Evolutionary conservation across 495 filamentous ascomycete genomes (phyloP), one percentile per base, ranked within the genome.

Genomic region (Penicillium antarcticum): DNA sequence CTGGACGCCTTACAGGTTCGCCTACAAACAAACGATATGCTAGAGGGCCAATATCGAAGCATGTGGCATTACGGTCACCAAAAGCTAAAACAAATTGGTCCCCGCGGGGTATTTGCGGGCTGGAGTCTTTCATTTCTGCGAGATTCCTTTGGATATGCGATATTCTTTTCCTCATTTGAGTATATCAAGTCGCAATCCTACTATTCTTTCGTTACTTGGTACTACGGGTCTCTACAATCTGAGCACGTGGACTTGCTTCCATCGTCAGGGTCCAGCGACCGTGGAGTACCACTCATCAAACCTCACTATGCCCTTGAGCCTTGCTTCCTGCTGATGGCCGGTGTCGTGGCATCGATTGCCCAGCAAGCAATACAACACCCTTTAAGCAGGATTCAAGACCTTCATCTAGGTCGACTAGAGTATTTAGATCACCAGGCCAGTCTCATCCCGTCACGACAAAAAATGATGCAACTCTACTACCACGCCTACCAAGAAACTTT

Each of bases 221-320:
- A 86, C 57, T 96, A 96, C 58, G 85, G 88, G 9, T 76, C 77
- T 29, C 55, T 82, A 19, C 59, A 55, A 24, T 26, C 54, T 10
- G 46, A 65, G 21, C 61, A 71, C 31, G 56, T 81, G 38, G 57
- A 57, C 16, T 43, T 44, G 18, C 51, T 67, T 18, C 51, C 63
- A 2, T 47, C 46, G 1, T 44, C 61, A 2, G 47, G 57, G 13
- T 53, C 60, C 18, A 65, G 66, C 50, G 60, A 67, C 40, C 62
- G 67, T 34, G 64, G 66, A n/a, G 62, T 75, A 10, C 66, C 69
- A 9, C 75, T 80, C 16, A 92, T 96, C 58, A 83, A 80, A 34
- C 91, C 91, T 11, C 89, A 96, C 61, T 96, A 92, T 61, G 77
- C 87, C 14, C 71, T 96, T 50, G 91, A 96, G 60, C 91, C 91